Evolutionary conservation across 2,329 filamentous ascomycete genomes (phyloP), one percentile per base, ranked within the genome.

Genomic region (Aspergillus sp.): DNA sequence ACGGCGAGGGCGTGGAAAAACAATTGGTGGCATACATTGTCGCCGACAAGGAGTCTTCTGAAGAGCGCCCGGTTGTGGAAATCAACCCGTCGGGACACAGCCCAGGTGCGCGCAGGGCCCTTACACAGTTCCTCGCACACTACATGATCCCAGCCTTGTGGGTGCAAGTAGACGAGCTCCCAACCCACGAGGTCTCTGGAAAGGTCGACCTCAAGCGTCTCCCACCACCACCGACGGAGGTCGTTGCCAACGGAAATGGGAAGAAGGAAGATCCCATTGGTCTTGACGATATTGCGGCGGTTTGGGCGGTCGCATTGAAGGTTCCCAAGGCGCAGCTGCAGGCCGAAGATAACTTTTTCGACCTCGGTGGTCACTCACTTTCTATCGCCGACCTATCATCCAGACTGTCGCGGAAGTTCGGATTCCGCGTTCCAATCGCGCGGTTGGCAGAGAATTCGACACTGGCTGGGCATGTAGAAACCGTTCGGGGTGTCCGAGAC

Each of bases 131-230:
- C 61, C 80, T 93, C 30, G 90, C 90, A 1, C 89, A 90, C 61
- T 93, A 93, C 73, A 93, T 93, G 90, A 88, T 93, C 54, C 90
- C 90, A 0, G 82, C 88, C 1, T 73, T 92, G 3, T 93, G 90
- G 90, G 86, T 93, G 39, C 84, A 89, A 66, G 74, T 93, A 33
- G 83, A 88, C 3, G 82, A 83, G 59, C 75, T 93, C 5, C 90
- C 90, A 0, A 92, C 89, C 0, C 87, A 91, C 64, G 86, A 85
- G 50, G 90, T 93, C 1, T 93, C 89, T 13, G 90, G 90, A 19
- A 93, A 93, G 75, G 85, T 87, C 19, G 88, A 93, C 65, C 79
- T 89, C 56, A 90, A 90, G 71, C 80, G 82, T 12, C 80, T 93
- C 13, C 90, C 90, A 27, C 77, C 85, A 0, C 89, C 89, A 0